These are phyloP conservation scores for Didymella pomorum DNA, from an alignment of 2,329 filamentous ascomycete genomes.

Conservation along the genomic window DNA sequence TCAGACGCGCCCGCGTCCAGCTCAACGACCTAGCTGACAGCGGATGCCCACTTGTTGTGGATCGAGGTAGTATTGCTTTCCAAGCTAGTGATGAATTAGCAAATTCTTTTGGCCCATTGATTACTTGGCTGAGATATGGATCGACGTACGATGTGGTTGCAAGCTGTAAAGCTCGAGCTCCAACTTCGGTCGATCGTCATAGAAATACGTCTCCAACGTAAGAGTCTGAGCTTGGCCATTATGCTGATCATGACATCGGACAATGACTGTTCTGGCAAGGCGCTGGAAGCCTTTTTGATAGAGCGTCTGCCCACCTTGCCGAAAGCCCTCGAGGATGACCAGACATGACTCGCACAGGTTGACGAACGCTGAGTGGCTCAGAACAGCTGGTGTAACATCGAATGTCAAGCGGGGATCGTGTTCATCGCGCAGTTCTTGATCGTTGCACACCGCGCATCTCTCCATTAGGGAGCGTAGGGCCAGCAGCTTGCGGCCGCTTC, in stretches of 20 bases:
- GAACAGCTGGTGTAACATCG: slow-evolving; percentile 23
- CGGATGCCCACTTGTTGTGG: slow-evolving; percentile 23
- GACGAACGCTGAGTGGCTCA: slow-evolving; percentile 16
- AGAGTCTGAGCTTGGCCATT: slow-evolving; percentile 15
- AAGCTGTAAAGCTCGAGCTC: slow-evolving; percentile 29
- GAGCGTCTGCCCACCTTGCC: slow-evolving; percentile 18
- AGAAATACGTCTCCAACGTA: slow-evolving; percentile 25
- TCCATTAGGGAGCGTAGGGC: not conserved
- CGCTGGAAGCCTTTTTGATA: not conserved
- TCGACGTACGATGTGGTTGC: slow-evolving; percentile 19
- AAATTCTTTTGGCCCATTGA: not conserved
- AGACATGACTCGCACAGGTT: slow-evolving; percentile 22
- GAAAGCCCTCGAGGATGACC: slow-evolving; percentile 28
- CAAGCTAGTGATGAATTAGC: slow-evolving; percentile 13
- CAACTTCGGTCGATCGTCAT: slow-evolving; percentile 26
- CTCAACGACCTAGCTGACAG: slow-evolving; percentile 16
- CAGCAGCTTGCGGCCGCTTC: not conserved
- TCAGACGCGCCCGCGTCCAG: slow-evolving; percentile 21
- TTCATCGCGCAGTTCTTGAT: slow-evolving; percentile 2
- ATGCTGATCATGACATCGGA: not conserved
- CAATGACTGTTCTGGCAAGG: not conserved
- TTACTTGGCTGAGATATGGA: not conserved
- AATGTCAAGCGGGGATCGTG: slow-evolving; percentile 20
- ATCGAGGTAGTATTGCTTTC: slow-evolving; percentile 26
- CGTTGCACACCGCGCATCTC: not conserved